Percentiles rank a stretch among this genome's conserved stretches.
Evolutionary conservation across 441 rosid genomes (phyloP).

Genomic region (Adansonia gregorii): DNA sequence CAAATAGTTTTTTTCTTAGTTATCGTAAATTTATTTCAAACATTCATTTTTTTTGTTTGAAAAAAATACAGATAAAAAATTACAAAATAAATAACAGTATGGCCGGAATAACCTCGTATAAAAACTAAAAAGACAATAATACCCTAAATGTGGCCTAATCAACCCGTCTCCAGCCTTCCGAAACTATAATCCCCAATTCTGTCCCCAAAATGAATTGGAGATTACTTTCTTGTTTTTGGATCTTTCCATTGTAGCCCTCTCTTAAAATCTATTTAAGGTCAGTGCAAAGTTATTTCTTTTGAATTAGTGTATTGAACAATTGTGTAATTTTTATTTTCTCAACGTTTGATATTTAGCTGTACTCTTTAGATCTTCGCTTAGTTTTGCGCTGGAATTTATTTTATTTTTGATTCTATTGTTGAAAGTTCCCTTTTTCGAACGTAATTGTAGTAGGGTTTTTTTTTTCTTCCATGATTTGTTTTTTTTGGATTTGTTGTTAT

Average conservation of each 20-base stretch:
- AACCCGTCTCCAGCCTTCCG: conserved; percentile 39
- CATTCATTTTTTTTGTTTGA: too few relatives aligned
- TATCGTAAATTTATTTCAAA: too few relatives aligned
- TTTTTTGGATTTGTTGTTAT: neutral
- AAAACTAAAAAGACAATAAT: neutral
- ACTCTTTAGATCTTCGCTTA: neutral
- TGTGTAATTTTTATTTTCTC: neutral
- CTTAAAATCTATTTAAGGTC: conserved; percentile 17
- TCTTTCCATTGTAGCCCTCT: neutral
- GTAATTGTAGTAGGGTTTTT: neutral
- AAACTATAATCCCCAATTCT: conserved; percentile 14
- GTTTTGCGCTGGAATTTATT: neutral
- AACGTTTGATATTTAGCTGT: neutral
- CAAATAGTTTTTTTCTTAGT: too few relatives aligned
- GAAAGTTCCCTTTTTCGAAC: neutral
- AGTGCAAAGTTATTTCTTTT: neutral
- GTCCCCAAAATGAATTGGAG: neutral
- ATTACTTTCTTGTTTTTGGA: neutral
- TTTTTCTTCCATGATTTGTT: neutral
- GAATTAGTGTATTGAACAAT: neutral
- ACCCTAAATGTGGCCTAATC: conserved; percentile 34
- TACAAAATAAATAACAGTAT: neutral
- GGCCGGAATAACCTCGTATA: conserved; percentile 21
- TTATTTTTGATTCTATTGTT: neutral
- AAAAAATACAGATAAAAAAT: too few relatives aligned